These are phyloP conservation scores for Trypanosoma platydactyli DNA, from an alignment of 208 protist genomes.

Conservation along the genomic window DNA sequence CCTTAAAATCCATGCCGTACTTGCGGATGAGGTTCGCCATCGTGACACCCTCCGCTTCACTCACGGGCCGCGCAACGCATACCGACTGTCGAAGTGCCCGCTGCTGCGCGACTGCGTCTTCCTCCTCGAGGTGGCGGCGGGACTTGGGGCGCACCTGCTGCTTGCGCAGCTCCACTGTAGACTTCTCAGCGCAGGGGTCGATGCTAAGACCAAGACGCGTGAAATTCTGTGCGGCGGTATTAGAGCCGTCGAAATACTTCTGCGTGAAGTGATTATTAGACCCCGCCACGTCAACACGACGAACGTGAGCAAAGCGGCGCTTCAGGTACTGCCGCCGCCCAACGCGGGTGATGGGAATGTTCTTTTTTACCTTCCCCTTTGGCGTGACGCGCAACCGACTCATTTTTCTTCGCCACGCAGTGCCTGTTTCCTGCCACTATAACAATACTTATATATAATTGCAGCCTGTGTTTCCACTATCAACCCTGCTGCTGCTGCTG, in stretches of 20 bases:
- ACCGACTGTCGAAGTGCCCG: constrained; percentile 28
- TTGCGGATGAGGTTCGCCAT: constrained; percentile 70
- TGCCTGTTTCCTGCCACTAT: no score
- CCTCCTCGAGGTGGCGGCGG: constrained; percentile 53
- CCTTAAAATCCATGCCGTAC: constrained; percentile 77
- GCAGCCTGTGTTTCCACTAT: constrained; percentile 7
- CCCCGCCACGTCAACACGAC: constrained; percentile 68
- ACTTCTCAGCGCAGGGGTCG: constrained; percentile 53
- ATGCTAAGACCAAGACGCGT: constrained; percentile 68
- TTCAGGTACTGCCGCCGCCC: constrained; percentile 86
- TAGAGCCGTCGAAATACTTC: constrained; percentile 69
- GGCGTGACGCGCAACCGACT: constrained; percentile 72
- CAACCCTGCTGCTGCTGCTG: not conserved
- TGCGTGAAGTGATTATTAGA: constrained; percentile 78
- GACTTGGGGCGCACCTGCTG: constrained; percentile 44
- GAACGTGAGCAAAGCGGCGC: constrained; percentile 79
- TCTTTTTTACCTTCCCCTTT: constrained; percentile 83
- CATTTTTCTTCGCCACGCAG: constrained; percentile 40
- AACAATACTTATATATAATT: constrained; percentile 13
- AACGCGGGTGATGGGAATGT: constrained; percentile 85
- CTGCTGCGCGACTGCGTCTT: constrained; percentile 39
- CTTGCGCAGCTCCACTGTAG: constrained; percentile 42
- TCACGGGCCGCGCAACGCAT: constrained; percentile 62
- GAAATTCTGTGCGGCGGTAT: constrained; percentile 78
- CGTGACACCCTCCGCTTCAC: constrained; percentile 72